Evolutionary conservation across 2,329 filamentous ascomycete species (phyloP).

Genomic region (Arthrobotrys sphaeroides): DNA sequence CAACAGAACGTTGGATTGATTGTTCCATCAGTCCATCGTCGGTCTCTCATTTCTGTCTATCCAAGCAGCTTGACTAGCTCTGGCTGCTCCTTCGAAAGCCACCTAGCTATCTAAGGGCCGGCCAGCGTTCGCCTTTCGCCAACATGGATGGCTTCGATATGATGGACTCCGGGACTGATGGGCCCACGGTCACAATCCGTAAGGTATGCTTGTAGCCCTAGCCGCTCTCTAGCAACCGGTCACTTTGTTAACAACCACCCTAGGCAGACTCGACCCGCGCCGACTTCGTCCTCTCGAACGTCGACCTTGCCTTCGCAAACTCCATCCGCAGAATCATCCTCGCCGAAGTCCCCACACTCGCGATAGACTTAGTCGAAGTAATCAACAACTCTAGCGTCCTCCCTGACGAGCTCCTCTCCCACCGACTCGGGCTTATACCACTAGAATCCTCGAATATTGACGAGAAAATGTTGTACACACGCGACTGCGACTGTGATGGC

Average conservation of each 20-base stretch:
- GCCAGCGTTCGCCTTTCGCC: background rate
- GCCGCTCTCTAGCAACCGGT: conserved; percentile 54
- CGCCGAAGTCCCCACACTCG: conserved; percentile 85
- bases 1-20: background rate
- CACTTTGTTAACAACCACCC: conserved; percentile 35
- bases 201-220: conserved; percentile 17
- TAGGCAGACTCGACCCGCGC: conserved; percentile 84
- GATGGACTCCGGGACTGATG: conserved; percentile 50
- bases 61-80: background rate
- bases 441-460: conserved; percentile 85
- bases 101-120: background rate
- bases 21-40: background rate
- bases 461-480: conserved; percentile 80
- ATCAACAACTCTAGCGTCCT: conserved; percentile 94
- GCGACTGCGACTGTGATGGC: conserved; percentile 96
- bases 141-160: conserved; percentile 47
- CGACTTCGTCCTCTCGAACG: conserved; percentile 89
- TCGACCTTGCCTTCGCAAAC: conserved; percentile 84
- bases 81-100: background rate
- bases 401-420: conserved; percentile 93
- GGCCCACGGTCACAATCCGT: conserved; percentile 51
- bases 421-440: conserved; percentile 89
- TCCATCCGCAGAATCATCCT: conserved; percentile 89
- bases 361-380: conserved; percentile 93
- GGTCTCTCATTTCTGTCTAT: background rate